phyloP scores from a whole-genome alignment of 306 rosid species.

The Pueraria montana region DNA sequence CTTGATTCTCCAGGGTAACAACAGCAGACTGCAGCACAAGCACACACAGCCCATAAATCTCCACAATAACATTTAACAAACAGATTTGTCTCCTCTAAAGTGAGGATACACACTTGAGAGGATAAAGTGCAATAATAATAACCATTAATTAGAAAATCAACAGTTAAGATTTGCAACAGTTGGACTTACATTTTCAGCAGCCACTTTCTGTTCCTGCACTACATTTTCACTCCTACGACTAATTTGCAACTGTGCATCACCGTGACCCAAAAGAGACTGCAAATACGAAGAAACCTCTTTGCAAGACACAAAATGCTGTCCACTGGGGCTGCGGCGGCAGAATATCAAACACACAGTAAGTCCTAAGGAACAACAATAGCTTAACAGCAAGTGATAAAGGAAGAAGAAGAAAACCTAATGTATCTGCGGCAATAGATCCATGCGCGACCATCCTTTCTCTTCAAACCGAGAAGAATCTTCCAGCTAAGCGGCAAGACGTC shows the following conservation, averaged over 20 bases:
- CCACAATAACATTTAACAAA: slow-evolving; percentile 9
- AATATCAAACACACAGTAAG: slow-evolving; percentile 44
- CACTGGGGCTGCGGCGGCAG: slow-evolving; percentile 70
- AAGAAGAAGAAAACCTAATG: slow-evolving; percentile 62
- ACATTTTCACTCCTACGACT: slow-evolving; percentile 52
- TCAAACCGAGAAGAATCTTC: slow-evolving; percentile 85
- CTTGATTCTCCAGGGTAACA: slow-evolving; percentile 54
- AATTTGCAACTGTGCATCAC: slow-evolving; percentile 46
- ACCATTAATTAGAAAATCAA: not conserved
- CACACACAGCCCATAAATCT: slow-evolving; percentile 47
- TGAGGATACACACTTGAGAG: too few relatives aligned
- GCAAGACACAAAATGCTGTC: slow-evolving; percentile 83
- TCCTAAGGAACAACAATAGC: not conserved
- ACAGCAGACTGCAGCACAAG: slow-evolving; percentile 61
- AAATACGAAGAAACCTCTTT: slow-evolving; percentile 76
- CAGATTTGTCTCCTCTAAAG: not conserved
- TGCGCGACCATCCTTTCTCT: slow-evolving; percentile 85
- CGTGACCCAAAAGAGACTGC: slow-evolving; percentile 58
- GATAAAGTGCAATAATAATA: not conserved
- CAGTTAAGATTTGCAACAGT: too few relatives aligned
- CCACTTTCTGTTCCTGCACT: slow-evolving; percentile 48
- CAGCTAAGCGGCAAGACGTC: slow-evolving; percentile 74
- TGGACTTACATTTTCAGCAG: slow-evolving; percentile 52
- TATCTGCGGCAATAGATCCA: slow-evolving; percentile 91
- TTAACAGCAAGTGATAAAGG: not conserved